Percentiles rank a stretch among this genome's conserved stretches.
Evolutionary conservation across 2,329 filamentous ascomycete genomes (phyloP).

Genomic region (Hypoxylon rubiginosum): DNA sequence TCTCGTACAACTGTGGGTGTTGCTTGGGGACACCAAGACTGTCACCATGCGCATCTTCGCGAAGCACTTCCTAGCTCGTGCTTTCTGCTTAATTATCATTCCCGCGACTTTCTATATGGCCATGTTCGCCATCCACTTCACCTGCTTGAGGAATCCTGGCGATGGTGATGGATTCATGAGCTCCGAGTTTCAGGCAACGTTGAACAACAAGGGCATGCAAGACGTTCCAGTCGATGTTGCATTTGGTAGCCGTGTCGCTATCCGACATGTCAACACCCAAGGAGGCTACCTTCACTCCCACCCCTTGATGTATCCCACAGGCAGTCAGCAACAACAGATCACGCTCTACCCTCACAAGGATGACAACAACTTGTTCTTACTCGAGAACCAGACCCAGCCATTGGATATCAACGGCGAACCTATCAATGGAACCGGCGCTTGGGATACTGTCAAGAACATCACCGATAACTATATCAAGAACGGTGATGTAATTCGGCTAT

Average conservation of each 20-base stretch:
- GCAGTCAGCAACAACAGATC: conserved; percentile 98
- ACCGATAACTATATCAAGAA: conserved; percentile 76
- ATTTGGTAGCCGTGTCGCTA: conserved; percentile 85
- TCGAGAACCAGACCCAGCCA: conserved; percentile 97
- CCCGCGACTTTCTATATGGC: conserved; percentile 91
- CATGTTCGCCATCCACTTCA: conserved; percentile 98
- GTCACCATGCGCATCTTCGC: conserved; percentile 88
- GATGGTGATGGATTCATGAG: conserved; percentile 99
- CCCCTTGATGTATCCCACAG: conserved; percentile 95
- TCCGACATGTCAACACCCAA: conserved; percentile 97
- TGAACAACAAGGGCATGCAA: conserved; percentile 97
- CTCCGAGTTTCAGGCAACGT: conserved; percentile 96
- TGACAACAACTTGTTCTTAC: conserved; percentile 93
- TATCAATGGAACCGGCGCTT: conserved; percentile 85
- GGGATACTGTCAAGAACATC: conserved; percentile 79
- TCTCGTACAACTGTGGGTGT: conserved; percentile 91
- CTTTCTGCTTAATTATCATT: conserved; percentile 92
- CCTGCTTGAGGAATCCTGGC: conserved; percentile 92
- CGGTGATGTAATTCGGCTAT: conserved; percentile 84
- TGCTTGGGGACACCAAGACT: conserved; percentile 88
- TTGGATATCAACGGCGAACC: conserved; percentile 79
- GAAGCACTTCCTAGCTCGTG: conserved; percentile 93
- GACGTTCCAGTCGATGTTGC: conserved; percentile 93
- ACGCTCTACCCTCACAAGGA: conserved; percentile 99
- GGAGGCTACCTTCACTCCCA: conserved; percentile 98